Base-by-base conservation (phyloP, 768 basidiomycete genomes). In the Termitomyces sp. region DNA sequence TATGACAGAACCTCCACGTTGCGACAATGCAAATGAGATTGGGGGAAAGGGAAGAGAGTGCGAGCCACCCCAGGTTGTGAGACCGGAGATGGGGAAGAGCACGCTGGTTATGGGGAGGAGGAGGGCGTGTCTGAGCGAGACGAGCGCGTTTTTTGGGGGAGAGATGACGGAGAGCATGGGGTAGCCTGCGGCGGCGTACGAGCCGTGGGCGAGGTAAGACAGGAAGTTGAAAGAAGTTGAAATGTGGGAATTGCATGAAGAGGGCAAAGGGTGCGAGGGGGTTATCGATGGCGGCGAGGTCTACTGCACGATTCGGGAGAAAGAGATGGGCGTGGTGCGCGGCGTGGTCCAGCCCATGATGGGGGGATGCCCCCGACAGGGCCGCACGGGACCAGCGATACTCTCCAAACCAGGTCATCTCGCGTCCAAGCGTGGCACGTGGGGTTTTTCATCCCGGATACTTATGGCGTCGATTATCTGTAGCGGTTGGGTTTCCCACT, bases 381-480 rank as follows among this genome's bases (percentile, higher is more conserved):
- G 60, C 81, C 7, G 80, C 88, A 52, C 81, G 86, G 91, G 88
- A 1, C 91, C 93, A 13, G 79, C 91, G 20, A 77, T 95, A 50
- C 91, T 93, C 30, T 75, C 84, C 43, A 94, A 94, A 72, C 93
- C 94, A 8, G 89, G 93, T 4, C 86, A 95, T 75, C 86, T 98
- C 50, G 96, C 96, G 2, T 92, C 92, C 59, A 98, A 98, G 75
- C 87, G 97, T 57, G 97, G 97, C 12, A 99, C 74, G 89, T 98
- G 63, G 96, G 98, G 78, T 99, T 98, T 82, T 97, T 91, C 81
- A 99, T 99, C 90, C 89, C 0, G 90, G 90, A 2, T n/a, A n/a
- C n/a, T n/a, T 99, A 98, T 74, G 87, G 90, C 26, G 84, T 99
- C 4, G 89, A 94, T 73, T 98, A 98, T 73, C 97, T n/a, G n/a